Evolutionary conservation across 1,139 yeast species (phyloP), one percentile per base, ranked within the genome.

Genomic region (Kodamaea anthophila): DNA sequence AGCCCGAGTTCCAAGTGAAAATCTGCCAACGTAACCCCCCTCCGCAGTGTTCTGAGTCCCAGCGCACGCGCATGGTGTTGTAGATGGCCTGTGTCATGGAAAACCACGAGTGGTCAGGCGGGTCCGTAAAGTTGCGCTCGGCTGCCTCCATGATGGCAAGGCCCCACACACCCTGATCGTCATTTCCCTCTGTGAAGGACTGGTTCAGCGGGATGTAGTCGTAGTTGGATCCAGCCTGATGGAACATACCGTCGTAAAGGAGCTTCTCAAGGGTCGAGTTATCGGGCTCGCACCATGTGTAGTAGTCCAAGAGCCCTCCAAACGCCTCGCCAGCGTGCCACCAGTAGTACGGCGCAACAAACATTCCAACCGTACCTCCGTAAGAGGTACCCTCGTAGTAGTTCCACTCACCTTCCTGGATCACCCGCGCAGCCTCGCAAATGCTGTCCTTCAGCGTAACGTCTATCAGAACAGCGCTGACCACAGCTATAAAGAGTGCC

Each of bases 1-100:
- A 88, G 42, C 97, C 97, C 7, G 87, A 70, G 54, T 88, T 88
- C 94, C 95, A 88, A 37, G 83, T 74, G 64, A 84, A 88, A 51
- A 88, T 88, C 60, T 88, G 97, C 97, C 97, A 88, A 60, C 96
- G 73, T 38, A 88, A 67, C 2, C 97, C 97, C 36, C 97, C 97
- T 31, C 70, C 72, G 58, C 97, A 88, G 33, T 70, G 47, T 3
- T 51, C 64, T 6, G 54, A 44, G 50, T 88, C 96, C 97, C 97
- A 88, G 55, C 96, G 72, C 21, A 72, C 58, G 23, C 85, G 74
- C 96, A 88, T 87, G 18, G 94, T 82, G 53, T 87, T 86, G 64
- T 83, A 88, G 12, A 85, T 82, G 5, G 87, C 88, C 52, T 81
- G 88, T 1, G 85, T 75, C 46, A 83, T 58, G 26, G 77, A 68